Evolutionary conservation across 768 basidiomycete genomes (phyloP), one percentile per base, ranked within the genome.

Genomic region (Tulasnella sp.): DNA sequence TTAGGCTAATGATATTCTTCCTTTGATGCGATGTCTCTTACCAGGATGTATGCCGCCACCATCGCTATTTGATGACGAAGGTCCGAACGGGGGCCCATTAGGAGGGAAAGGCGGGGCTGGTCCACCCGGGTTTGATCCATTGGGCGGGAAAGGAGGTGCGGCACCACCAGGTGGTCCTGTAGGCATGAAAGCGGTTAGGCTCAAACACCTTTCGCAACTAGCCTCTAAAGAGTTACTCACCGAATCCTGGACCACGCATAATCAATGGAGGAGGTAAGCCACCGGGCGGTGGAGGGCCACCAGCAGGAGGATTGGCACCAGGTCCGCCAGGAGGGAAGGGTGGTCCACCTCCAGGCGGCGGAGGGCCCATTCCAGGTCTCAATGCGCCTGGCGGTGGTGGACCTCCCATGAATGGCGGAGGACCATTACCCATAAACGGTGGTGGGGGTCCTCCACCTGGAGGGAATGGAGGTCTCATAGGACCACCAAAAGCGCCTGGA

Each of bases 1-100:
- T 6, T 20, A n/a, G 10, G 19, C 5, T 20, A 37, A 48, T 25
- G 24, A 48, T 16, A 12, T 35, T 37, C 19, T 24, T 37, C 35
- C 25, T 28, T n/a, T 34, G 37, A 15, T 37, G 47, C 47, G 12
- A 35, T 6, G 32, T 8, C 7, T 22, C 49, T 9, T 27, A 65
- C 89, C 86, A 8, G 86, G 86, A 63, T 89, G 86, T 57, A 89
- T 87, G n/a, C 72, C 73, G n/a, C 71, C 77, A 37, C 81, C 78
- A 16, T 73, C 73, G n/a, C n/a, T n/a, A n/a, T n/a, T n/a, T n/a
- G n/a, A n/a, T 16, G 54, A 22, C 1, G 57, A 19, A 15, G 63
- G 34, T 9, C 62, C 64, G 19, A 58, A 60, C 15, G 66, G 67
- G 15, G 63, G 63, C 6, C 63, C 64, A 39, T 56, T 53, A 27